Percentiles rank a stretch among this genome's conserved stretches.
These are phyloP conservation scores for Populus davidiana DNA, from an alignment of 345 rosid genomes.

Conservation along the genomic window DNA sequence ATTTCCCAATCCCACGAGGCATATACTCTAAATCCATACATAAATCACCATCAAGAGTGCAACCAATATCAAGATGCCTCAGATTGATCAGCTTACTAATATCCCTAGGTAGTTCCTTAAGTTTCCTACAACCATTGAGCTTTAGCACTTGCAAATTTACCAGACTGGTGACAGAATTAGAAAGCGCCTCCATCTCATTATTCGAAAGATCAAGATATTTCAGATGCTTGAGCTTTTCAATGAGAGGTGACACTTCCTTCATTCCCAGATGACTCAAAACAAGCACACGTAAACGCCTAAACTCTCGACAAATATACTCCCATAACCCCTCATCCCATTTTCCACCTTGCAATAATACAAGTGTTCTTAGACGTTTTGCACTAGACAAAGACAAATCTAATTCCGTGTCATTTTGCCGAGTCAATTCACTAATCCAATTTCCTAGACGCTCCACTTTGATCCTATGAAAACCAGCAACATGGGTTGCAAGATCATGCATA, in stretches of 20 bases:
- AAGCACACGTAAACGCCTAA: too few species aligned
- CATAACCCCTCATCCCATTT: too few species aligned
- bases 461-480: not conserved
- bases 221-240: conserved; percentile 8
- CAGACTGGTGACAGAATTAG: conserved; percentile 5
- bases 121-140: not conserved
- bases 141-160: conserved; percentile 15
- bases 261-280: not conserved
- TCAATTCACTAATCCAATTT: too few species aligned
- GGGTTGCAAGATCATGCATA: conserved; percentile 4
- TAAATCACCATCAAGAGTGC: not conserved
- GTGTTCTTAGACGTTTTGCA: too few species aligned
- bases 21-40: not conserved
- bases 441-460: too few species aligned
- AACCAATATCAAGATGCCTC: not conserved
- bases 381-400: too few species aligned
- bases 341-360: too few species aligned
- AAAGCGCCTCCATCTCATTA: conserved; percentile 1
- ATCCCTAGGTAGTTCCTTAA: not conserved
- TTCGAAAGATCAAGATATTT: conserved; percentile 24
- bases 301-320: too few species aligned
- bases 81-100: conserved; percentile 3
- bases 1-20: conserved; percentile 6
- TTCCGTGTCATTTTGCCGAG: too few species aligned
- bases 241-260: not conserved